Base-by-base conservation (phyloP, 1,139 yeast genomes). In the Geotrichum siamense region DNA sequence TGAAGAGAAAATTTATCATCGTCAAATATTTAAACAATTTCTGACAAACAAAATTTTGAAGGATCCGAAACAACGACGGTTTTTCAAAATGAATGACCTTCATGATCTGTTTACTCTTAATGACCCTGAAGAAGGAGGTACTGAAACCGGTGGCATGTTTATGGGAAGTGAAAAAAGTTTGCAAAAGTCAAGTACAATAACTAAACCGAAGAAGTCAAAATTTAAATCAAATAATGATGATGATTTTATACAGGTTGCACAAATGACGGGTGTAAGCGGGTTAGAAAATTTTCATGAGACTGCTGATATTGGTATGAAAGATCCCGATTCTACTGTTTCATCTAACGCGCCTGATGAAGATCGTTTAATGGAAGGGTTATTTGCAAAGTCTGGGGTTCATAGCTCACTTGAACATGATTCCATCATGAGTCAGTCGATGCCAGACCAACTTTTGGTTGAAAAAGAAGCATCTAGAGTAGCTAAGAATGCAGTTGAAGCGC, bases 11-110 rank as follows among this genome's bases (percentile, higher is more conserved):
- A 91, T 93, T 2, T 91, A 91, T 57, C 98, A 93, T 57, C 74
- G 98, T 25, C 98, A 91, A 63, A 91, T 91, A 33, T 93, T 91
- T 73, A 91, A 91, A 61, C 96, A 94, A 48, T 83, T 91, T 55
- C 65, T 91, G 51, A 85, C 96, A 0, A 93, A 93, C 64, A 93
- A 91, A 64, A 89, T 91, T 52, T 69, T 93, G 57, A 89, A 87
- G 53, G 98, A 91, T 58, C 98, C 98, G 0, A 89, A 89, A 53
- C 98, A 93, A 58, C 74, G 91, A 49, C 68, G 97, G 48, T 89
- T 91, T 55, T 91, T 91, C 68, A 91, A 91, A 58, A 81, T 80
- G 73, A 86, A 83, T 55, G 98, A 93, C 56, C 65, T 91, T 41
- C 94, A 89, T 55, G 97, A 91, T 62, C 67, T 91, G 47, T 91